Base-by-base conservation (phyloP, 768 basidiomycete genomes). In the Inosperma sp. region DNA sequence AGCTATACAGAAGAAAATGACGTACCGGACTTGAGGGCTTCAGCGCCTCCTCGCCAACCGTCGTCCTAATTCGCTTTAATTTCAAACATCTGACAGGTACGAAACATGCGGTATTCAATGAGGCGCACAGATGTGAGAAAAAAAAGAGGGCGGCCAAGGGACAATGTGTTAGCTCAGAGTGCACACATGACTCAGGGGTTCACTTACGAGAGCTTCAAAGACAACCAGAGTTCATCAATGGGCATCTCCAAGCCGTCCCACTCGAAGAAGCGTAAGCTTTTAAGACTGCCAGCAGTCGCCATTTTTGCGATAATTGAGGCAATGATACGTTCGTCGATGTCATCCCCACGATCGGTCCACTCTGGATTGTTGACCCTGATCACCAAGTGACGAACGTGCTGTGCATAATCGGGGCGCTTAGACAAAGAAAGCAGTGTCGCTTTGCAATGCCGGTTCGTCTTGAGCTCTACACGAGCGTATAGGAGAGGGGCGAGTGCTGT, bases 351-450 rank as follows among this genome's bases (percentile, higher is more conserved):
- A n/a, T 62, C 51, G 2, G 70, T 68, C 63, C 68, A 65, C 47
- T 71, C 66, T 23, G 60, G 48, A 42, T 60, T 62, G 52, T 73
- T 73, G 12, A 68, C 68, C 21, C 61, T 61, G 5, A 72, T 65
- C 19, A 54, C 54, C 19, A 71, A 61, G 5, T 50, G 53, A 9
- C 55, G 59, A 22, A 73, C 62, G 45, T 68, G 59, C 27, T 56
- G 64, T 8, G 63, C 56, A 14, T 67, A 52, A 25, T 66, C 65
- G 25, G 65, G 66, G 35, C 55, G 60, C 51, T 60, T 62, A 3
- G 63, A 82, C 48, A 93, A 80, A 3, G 83, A 83, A 48, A 64
- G 59, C 5, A 71, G 59, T 2, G 64, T 55, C 10, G 58, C 48
- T 52, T 65, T 69, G 56, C 65, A 68, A 22, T 67, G 64, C 35